Evolutionary conservation across 768 basidiomycete genomes (phyloP).

Genomic region (Clitopilus hobsonii): DNA sequence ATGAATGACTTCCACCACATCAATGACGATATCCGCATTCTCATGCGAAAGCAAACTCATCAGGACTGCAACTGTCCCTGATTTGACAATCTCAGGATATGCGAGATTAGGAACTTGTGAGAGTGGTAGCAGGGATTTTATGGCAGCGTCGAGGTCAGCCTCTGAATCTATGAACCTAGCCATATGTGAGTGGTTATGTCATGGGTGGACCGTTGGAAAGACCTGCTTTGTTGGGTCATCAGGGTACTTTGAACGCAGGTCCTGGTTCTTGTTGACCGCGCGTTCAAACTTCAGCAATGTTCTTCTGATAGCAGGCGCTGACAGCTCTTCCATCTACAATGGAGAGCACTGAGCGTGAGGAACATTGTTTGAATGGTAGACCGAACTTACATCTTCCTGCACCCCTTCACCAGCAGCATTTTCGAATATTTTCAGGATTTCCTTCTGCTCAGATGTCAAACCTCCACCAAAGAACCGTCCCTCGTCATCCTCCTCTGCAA

Average conservation of each 20-base stretch:
- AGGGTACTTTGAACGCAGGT: constrained; percentile 92
- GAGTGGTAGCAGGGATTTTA: constrained; percentile 85
- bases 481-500: constrained; percentile 86
- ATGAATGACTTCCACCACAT: constrained; percentile 86
- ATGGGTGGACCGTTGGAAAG: neutral
- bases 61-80: constrained; percentile 64
- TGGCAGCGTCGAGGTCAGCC: constrained; percentile 84
- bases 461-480: constrained; percentile 94
- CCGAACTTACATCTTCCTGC: constrained; percentile 59
- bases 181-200: neutral
- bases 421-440: constrained; percentile 95
- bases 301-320: constrained; percentile 66
- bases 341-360: constrained; percentile 16
- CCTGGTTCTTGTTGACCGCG: constrained; percentile 90
- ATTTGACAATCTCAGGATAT: constrained; percentile 85
- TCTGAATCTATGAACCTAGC: constrained; percentile 97
- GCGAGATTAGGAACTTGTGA: constrained; percentile 79
- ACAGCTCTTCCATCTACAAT: constrained; percentile 58
- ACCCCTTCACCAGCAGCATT: constrained; percentile 56
- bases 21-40: constrained; percentile 96
- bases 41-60: constrained; percentile 91
- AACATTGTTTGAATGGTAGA: constrained; percentile 2
- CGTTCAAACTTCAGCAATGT: constrained; percentile 81
- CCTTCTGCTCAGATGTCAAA: constrained; percentile 87
- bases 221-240: constrained; percentile 85